Conservation (phyloP, 305 asterid genomes). For the Withania somnifera region DNA sequence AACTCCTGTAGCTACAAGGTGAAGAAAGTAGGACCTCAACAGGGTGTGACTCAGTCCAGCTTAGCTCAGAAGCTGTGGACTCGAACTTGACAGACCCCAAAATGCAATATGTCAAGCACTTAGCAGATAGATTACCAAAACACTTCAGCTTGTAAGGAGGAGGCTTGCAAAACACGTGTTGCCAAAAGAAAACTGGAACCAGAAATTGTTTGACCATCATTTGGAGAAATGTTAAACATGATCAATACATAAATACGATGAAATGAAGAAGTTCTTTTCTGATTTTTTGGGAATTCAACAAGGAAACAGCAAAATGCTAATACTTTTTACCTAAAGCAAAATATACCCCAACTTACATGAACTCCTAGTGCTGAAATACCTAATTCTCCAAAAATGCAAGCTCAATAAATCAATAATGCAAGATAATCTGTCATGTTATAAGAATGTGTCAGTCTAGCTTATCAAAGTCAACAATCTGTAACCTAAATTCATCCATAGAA, state of each 20-base stretch:
- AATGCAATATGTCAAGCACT: neutral
- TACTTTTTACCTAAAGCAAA: neutral
- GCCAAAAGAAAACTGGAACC: neutral
- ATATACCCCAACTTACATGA: neutral
- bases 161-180: neutral
- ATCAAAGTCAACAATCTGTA: neutral
- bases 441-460: neutral
- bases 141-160: neutral
- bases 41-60: neutral
- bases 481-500: neutral
- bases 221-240: neutral
- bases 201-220: neutral
- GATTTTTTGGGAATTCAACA: no score
- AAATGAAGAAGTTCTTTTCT: constrained; percentile 1
- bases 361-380: neutral
- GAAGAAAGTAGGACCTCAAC: neutral
- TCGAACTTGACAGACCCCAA: neutral
- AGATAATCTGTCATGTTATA: neutral
- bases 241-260: neutral
- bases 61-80: neutral
- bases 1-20: neutral
- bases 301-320: neutral
- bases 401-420: neutral
- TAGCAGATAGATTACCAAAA: neutral
- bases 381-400: neutral